Evolutionary conservation across 73 alveolate genomes (phyloP), one percentile per base, ranked within the genome.

Genomic region (Durusdinium trenchii): DNA sequence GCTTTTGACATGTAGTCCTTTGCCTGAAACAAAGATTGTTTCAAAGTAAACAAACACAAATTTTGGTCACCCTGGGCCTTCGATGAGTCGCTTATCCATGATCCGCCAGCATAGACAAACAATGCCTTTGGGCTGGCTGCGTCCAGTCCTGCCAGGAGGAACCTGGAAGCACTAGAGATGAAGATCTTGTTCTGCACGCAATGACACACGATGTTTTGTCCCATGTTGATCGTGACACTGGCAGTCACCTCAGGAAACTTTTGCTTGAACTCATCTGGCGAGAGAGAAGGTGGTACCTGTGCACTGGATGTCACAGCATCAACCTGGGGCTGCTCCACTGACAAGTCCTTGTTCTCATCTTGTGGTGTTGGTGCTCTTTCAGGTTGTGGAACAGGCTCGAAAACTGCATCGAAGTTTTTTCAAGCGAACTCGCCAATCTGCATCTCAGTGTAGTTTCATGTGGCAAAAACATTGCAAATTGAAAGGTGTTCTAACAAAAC

Each of bases 1-100:
- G 78, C 61, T 30, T 85, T 85, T 57, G 43, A 26, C 81, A 85
- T 18, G 81, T 36, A 85, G 40, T 85, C 94, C 35, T 85, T 85
- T 16, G 94, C 87, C 87, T 76, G 28, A 16, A 57, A 36, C 45
- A 14, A 81, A n/a, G n/a, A n/a, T n/a, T 32, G 2, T 7, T 30
- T 50, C 3, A 28, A 46, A 14, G 46, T 18, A 28, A 3, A 9
- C 71, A 23, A 20, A 43, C 69, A 43, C 14, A 4, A 6, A 38
- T 43, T 16, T 4, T 23, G 23, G 23, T 23, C 18, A 60, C 73
- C 18, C 73, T 32, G 0, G 9, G 75, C 94, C 73, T 83, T 76
- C 12, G 60, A 52, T 38, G 42, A 20, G 87, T 76, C 87, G 28
- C 42, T 20, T 12, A 76, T 43, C 87, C 87, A 76, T 5, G 60